Conservation (phyloP, 2,329 filamentous ascomycete species). For the Fonsecaea erecta region DNA sequence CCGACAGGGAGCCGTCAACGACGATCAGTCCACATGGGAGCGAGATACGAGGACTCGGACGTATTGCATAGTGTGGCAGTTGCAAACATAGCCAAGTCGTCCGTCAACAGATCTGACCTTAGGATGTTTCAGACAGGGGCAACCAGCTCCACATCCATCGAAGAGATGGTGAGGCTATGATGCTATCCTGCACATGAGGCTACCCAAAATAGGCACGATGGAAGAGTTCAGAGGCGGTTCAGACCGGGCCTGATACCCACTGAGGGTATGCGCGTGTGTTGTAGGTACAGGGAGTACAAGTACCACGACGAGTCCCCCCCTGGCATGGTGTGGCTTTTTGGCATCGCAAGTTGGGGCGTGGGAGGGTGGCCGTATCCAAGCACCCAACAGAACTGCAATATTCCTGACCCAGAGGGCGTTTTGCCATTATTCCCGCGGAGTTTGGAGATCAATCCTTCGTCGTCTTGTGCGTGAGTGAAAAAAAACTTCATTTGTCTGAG, state of each 20-base stretch:
- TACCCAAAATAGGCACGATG: not conserved
- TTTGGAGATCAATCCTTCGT: not conserved
- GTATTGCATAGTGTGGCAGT: not conserved
- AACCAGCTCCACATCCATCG: not conserved
- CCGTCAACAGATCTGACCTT: conserved; percentile 10
- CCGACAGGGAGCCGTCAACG: not conserved
- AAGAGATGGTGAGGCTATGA: conserved; percentile 9
- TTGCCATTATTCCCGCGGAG: not conserved
- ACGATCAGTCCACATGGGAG: not conserved
- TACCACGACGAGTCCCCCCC: not conserved
- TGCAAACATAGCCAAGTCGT: not conserved
- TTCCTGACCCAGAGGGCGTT: not conserved
- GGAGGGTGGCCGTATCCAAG: not conserved
- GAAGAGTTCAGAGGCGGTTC: not conserved
- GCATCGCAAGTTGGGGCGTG: not conserved
- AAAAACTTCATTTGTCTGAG: not conserved
- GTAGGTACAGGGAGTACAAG: not conserved
- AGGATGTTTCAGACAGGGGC: conserved; percentile 7
- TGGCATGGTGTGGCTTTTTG: not conserved
- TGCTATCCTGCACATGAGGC: conserved; percentile 1
- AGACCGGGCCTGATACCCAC: not conserved
- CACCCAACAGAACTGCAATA: not conserved
- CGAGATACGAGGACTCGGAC: not conserved
- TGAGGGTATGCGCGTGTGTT: not conserved
- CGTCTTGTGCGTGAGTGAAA: not conserved